Base-by-base conservation (phyloP, 202 grass and related monocot genomes). In the Musa balbisiana region DNA sequence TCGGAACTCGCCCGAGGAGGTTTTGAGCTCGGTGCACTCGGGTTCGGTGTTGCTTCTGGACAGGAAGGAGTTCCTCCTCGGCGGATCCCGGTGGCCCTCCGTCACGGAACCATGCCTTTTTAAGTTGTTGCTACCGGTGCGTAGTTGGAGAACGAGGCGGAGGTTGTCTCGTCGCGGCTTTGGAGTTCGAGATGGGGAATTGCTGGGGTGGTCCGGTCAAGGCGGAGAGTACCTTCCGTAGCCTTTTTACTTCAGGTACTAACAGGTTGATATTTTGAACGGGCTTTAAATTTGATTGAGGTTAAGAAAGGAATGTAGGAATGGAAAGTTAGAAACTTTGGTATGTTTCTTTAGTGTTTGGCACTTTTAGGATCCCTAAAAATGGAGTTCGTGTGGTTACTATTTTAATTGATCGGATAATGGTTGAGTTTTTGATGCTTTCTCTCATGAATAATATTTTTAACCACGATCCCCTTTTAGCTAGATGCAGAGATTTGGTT, bases 181-280 rank as follows among this genome's bases (percentile, higher is more conserved):
- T 8, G 33, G 33, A 43, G 33, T 43, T 43, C 5, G 33, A 43
- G 73, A 94, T 94, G 91, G 91, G 91, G 51, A 94, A 94, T 77
- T 94, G 88, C 68, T 94, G 84, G 79, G 92, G 87, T 70, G 81
- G 87, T 19, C 89, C 77, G 83, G 83, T 96, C 66, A 81, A 85
- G 87, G 88, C 87, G 27, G 87, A 96, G 51, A 88, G 67, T 74
- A 43, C 87, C n/a, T 80, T 81, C 17, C 63, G 67, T 66, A 64
- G 49, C 24, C 21, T 64, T 49, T 53, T 49, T 24, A 76, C 85
- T 55, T 85, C 89, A 90, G 92, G 92, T 92, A 69, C 14, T 17
- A 0, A 29, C 10, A 51, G 51, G 33, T 69, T 19, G 29, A 69
- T 29, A 22, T 58, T 17, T 55, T 2, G 2, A 20, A 25, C 33